A percentile compares a stretch with the other conserved stretches of the same genome.
Conservation (phyloP, 345 rosid genomes). For the Atalantia buxifolia region DNA sequence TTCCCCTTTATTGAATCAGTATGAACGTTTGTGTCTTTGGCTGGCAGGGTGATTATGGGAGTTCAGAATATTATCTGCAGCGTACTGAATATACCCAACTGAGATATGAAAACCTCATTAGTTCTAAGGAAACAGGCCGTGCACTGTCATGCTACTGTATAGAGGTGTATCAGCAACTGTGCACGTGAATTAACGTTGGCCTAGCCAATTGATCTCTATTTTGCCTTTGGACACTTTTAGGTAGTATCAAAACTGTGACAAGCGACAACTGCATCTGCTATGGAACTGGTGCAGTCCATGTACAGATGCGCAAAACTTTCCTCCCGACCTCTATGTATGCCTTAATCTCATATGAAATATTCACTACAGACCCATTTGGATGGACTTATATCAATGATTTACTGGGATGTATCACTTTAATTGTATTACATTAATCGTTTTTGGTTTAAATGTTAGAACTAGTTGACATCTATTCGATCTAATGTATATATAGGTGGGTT, state of each 20-base stretch:
- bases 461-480: background rate
- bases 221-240: background rate
- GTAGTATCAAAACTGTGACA: background rate
- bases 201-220: background rate
- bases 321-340: background rate
- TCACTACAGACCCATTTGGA: background rate
- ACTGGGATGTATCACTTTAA: background rate
- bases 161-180: background rate
- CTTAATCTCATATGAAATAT: background rate
- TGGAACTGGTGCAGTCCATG: background rate
- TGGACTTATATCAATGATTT: background rate
- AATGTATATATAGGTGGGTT: background rate
- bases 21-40: background rate
- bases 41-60: background rate
- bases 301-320: background rate
- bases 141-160: background rate
- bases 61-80: background rate
- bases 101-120: background rate
- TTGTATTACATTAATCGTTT: background rate
- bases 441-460: background rate
- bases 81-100: background rate
- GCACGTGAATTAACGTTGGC: background rate
- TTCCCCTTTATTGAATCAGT: background rate
- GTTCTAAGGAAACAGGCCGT: background rate
- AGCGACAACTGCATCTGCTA: background rate